Evolutionary conservation across 2,329 filamentous ascomycete genomes (phyloP), one percentile per base, ranked within the genome.

Genomic region (Cladosporium sp.): DNA sequence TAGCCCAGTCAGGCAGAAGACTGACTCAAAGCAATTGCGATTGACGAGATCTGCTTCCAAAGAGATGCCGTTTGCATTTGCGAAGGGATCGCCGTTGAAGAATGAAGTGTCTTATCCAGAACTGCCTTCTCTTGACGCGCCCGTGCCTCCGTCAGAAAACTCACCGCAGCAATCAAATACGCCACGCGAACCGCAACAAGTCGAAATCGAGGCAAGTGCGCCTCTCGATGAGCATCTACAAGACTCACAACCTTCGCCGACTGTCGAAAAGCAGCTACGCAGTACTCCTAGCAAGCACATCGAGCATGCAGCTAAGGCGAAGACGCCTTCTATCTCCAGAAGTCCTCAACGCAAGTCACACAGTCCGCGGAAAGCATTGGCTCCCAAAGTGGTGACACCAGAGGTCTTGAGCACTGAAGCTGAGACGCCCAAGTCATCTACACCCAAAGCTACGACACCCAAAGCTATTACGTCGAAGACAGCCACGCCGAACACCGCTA

Each of bases 191-290:
- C 12, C 56, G 48, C 39, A 56, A 36, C 37, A 58, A 47, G 28
- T 59, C 36, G 37, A 58, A 12, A 58, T 57, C 37, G 55, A 39
- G 19, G 39, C 61, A 5, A 56, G 55, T 24, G 52, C 59, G n/a
- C 58, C 56, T 44, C 57, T 61, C 5, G 57, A 65, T 20, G 49
- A 55, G 13, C 63, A 65, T 17, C 54, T 64, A 34, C 62, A 65
- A 37, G 55, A 59, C 8, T 36, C 60, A 5, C 61, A 66, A 35
- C 60, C 58, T 3, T 69, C 68, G 7, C 69, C 69, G 7, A 61
- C 57, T 5, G 63, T 61, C 4, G 63, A 66, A 42, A 71, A 70
- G 61, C 63, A 66, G 28, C 58, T 62, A 35, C 63, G 64, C 9
- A 65, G 58, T 35, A 64, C 65, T n/a, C 63, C 64, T 13, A 37